These are phyloP conservation scores for Clonostachys solani DNA, from an alignment of 2,329 filamentous ascomycete genomes.

Conservation along the genomic window DNA sequence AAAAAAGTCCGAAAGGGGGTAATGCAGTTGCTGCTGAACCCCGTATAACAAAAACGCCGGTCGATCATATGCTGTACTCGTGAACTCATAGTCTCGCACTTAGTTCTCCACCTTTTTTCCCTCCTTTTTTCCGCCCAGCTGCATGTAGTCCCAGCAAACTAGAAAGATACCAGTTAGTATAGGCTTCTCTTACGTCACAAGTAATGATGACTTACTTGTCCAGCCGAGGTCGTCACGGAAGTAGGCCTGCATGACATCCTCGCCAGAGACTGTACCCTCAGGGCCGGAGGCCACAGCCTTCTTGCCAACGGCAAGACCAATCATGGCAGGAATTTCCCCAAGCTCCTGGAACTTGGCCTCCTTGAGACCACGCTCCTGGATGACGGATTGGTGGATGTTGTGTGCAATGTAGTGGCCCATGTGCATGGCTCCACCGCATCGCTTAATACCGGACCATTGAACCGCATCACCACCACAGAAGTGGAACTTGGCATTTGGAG, in stretches of 20 bases:
- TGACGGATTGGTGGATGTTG: conserved; percentile 64
- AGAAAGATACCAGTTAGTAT: background rate
- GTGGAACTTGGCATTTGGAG: conserved; percentile 56
- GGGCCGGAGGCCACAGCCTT: conserved; percentile 62
- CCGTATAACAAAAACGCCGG: no score
- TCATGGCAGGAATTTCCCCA: conserved; percentile 56
- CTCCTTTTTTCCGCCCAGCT: conserved; percentile 30
- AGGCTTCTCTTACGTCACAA: no score
- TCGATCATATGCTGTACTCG: background rate
- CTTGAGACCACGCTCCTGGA: conserved; percentile 21
- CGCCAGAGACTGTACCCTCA: conserved; percentile 53
- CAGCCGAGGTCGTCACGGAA: conserved; percentile 68
- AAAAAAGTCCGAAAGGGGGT: no score
- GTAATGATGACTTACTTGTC: conserved; percentile 41
- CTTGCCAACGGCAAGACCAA: conserved; percentile 68
- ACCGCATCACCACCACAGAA: conserved; percentile 68
- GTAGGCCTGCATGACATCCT: conserved; percentile 57
- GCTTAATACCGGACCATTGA: conserved; percentile 74
- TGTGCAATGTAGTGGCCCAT: conserved; percentile 62
- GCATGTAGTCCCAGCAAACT: conserved; percentile 55
- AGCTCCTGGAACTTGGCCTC: conserved; percentile 20
- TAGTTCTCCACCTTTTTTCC: no score
- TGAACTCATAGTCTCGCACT: background rate
- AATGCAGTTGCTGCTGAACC: no score
- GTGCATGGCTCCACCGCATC: conserved; percentile 72